Percentiles rank a stretch among this genome's conserved stretches.
Conservation (phyloP, 768 basidiomycete species). For the Tulasnella sp. region DNA sequence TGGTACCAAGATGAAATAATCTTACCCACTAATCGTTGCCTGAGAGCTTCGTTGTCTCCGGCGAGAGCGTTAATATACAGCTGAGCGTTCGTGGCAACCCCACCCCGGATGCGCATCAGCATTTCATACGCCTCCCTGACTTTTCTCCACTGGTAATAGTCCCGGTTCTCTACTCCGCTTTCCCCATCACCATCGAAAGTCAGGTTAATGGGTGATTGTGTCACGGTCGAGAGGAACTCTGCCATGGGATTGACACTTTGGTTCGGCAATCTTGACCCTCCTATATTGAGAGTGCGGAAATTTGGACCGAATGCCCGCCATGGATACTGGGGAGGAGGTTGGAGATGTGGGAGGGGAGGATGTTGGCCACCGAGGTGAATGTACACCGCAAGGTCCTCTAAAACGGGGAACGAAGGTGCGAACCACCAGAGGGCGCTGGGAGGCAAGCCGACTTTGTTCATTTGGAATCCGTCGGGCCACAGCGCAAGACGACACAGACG, state of each 20-base stretch:
- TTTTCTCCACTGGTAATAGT: not conserved
- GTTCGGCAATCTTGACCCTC: not conserved
- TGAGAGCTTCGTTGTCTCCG: not conserved
- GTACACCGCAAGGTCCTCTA: not conserved
- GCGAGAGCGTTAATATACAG: not conserved
- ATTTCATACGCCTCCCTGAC: not conserved
- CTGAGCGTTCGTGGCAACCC: not conserved
- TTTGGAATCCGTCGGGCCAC: not conserved
- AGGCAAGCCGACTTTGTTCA: not conserved
- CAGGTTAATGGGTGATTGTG: not conserved
- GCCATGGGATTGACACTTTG: not conserved
- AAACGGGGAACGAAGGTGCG: not conserved
- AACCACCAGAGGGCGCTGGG: not conserved
- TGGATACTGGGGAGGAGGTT: not conserved
- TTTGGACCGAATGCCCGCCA: not conserved
- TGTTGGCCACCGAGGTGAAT: not conserved
- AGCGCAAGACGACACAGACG: not conserved
- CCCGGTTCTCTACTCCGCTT: not conserved
- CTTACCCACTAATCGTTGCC: not conserved
- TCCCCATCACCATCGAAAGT: not conserved
- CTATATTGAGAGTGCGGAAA: not conserved
- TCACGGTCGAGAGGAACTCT: not conserved
- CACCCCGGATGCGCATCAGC: not conserved
- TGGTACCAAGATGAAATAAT: no score
- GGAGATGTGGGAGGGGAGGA: not conserved